A percentile compares a stretch with the other conserved stretches of the same genome.
These are phyloP conservation scores for Talaromyces sp. DNA, from an alignment of 2,329 filamentous ascomycete genomes.

Conservation along the genomic window DNA sequence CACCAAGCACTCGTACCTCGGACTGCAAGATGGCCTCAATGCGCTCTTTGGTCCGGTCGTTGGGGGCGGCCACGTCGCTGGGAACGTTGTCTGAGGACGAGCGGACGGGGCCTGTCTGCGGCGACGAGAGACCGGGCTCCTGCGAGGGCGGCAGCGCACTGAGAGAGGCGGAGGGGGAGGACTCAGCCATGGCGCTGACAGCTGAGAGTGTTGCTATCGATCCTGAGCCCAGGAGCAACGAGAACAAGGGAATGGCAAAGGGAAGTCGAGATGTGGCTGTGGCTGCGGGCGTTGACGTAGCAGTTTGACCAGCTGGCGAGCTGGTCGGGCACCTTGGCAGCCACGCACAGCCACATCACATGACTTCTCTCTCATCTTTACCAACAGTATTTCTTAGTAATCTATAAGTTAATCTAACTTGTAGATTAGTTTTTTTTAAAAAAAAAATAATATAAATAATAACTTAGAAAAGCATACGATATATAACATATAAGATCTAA, in stretches of 20 bases:
- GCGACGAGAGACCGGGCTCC: conserved; percentile 3
- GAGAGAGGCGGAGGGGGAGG: conserved; percentile 5
- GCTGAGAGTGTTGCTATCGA: not conserved
- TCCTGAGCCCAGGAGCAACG: too few species aligned
- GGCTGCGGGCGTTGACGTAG: not conserved
- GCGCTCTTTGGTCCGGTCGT: conserved; percentile 23
- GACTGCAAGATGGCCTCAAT: conserved; percentile 43
- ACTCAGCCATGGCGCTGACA: conserved; percentile 6
- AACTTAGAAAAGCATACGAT: too few species aligned
- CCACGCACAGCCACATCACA: not conserved
- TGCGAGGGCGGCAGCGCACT: conserved; percentile 6
- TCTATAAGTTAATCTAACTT: too few species aligned
- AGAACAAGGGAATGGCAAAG: not conserved
- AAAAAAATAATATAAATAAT: too few species aligned
- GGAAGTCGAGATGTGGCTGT: not conserved
- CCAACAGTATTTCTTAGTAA: too few species aligned
- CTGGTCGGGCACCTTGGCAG: not conserved
- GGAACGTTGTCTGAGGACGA: not conserved
- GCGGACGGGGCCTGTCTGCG: not conserved
- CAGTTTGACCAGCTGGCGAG: not conserved
- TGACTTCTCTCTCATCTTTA: too few species aligned
- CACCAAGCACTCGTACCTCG: conserved; percentile 31
- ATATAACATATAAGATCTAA: too few species aligned
- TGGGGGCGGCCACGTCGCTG: conserved; percentile 2
- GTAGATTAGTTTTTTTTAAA: too few species aligned